Conservation (phyloP, 2,329 filamentous ascomycete species). For the Calonectria pseudoturangicola region DNA sequence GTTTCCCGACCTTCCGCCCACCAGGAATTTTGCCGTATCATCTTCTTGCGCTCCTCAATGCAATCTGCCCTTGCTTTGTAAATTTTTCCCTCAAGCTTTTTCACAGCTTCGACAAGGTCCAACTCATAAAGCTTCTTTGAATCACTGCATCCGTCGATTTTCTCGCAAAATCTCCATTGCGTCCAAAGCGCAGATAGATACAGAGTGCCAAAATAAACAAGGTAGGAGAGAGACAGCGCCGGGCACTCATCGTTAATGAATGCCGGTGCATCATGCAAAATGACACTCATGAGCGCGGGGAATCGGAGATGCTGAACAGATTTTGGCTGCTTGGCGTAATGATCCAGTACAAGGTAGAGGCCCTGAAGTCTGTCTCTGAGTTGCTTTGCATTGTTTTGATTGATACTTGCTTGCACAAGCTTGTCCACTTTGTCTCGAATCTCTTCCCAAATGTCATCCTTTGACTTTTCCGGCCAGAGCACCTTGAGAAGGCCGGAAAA, state of each 20-base stretch:
- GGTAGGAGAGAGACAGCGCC: neutral
- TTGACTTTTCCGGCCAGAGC: neutral
- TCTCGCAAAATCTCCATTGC: neutral
- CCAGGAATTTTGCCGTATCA: neutral
- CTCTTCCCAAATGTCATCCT: neutral
- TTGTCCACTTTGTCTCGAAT: neutral
- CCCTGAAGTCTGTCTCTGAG: neutral
- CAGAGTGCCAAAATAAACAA: neutral
- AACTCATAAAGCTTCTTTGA: neutral
- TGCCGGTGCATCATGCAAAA: neutral
- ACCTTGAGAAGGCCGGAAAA: neutral
- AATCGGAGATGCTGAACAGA: neutral
- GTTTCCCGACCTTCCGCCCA: too few relatives aligned
- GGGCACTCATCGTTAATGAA: neutral
- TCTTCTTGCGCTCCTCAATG: neutral
- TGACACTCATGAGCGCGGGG: neutral
- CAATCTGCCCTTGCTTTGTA: neutral
- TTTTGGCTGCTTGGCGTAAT: neutral
- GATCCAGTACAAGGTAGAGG: neutral
- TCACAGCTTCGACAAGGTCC: neutral
- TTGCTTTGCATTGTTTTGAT: neutral
- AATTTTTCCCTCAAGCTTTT: neutral
- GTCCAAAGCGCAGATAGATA: neutral
- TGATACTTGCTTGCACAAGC: neutral
- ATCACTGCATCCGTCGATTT: neutral